phyloP scores from a whole-genome alignment of 2,329 filamentous ascomycete species.

The Cladosporium sp. region DNA sequence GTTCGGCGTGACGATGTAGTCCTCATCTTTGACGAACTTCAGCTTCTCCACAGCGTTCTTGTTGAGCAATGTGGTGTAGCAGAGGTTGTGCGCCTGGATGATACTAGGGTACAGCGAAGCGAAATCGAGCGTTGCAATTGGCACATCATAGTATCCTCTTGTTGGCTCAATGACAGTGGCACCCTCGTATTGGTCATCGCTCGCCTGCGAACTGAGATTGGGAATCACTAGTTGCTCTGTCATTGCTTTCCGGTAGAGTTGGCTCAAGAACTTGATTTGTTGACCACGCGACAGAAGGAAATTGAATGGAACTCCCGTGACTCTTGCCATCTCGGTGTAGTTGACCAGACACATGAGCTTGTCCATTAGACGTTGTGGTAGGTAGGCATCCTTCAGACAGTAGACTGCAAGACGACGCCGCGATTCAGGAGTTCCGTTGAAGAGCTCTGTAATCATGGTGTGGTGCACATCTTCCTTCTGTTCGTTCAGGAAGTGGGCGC shows the following conservation, averaged over 20 bases:
- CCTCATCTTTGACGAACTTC: conserved; percentile 78
- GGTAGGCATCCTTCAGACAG: conserved; percentile 94
- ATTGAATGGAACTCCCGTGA: conserved; percentile 97
- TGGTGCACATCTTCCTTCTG: conserved; percentile 99
- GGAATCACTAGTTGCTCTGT: conserved; percentile 94
- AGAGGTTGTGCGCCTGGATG: conserved; percentile 97
- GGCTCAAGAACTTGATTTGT: conserved; percentile 96
- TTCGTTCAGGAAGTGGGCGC: conserved; percentile 89
- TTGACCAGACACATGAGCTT: conserved; percentile 98
- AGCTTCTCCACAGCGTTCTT: conserved; percentile 75
- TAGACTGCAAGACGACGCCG: conserved; percentile 88
- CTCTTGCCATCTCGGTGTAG: conserved; percentile 99
- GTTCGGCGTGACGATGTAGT: conserved; percentile 95
- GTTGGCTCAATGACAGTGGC: conserved; percentile 96
- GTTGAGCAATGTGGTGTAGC: conserved; percentile 90
- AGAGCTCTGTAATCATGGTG: conserved; percentile 98
- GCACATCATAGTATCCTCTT: conserved; percentile 90
- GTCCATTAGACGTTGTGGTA: conserved; percentile 92
- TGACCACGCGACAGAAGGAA: conserved; percentile 88
- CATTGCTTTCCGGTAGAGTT: conserved; percentile 90
- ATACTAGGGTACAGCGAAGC: conserved; percentile 98
- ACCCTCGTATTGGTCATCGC: conserved; percentile 92
- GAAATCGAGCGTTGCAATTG: conserved; percentile 96
- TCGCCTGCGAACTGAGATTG: conserved; percentile 68
- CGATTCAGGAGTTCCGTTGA: conserved; percentile 93